These are phyloP conservation scores for Debaryomyces prosopidis DNA, from an alignment of 805 yeast genomes.

Conservation along the genomic window DNA sequence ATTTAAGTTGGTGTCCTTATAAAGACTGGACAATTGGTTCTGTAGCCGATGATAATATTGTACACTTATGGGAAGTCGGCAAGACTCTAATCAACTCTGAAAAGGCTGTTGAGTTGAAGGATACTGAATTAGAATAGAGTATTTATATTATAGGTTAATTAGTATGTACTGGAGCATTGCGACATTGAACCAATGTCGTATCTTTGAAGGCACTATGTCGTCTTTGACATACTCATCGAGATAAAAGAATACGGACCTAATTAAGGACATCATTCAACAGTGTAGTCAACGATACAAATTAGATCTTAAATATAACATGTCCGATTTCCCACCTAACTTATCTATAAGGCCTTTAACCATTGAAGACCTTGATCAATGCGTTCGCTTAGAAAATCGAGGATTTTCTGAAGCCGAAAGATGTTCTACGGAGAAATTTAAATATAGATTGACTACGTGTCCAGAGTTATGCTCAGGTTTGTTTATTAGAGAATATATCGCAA, in stretches of 20 bases:
- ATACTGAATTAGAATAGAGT: slow-evolving; percentile 24
- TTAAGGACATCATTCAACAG: too few species aligned
- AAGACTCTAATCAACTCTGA: slow-evolving; percentile 25
- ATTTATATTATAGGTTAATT: not conserved
- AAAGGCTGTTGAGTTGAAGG: slow-evolving; percentile 11
- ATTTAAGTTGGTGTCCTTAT: slow-evolving; percentile 67
- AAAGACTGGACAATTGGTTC: slow-evolving; percentile 78
- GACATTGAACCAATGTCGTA: not conserved
- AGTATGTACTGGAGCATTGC: slow-evolving; percentile 1
- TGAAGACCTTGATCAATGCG: slow-evolving; percentile 67
- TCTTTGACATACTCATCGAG: too few species aligned
- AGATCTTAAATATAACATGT: slow-evolving; percentile 21
- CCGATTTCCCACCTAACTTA: slow-evolving; percentile 48
- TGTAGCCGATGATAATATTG: slow-evolving; percentile 60
- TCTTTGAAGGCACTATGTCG: too few species aligned
- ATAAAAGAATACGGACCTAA: too few species aligned
- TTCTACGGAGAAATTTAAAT: slow-evolving; percentile 56
- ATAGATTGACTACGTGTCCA: slow-evolving; percentile 80
- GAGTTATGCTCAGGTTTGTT: slow-evolving; percentile 90
- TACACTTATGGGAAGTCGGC: slow-evolving; percentile 57
- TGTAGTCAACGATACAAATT: not conserved
- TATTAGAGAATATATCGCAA: slow-evolving; percentile 60
- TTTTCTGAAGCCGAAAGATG: slow-evolving; percentile 74
- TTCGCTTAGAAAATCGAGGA: slow-evolving; percentile 62
- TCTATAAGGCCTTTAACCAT: slow-evolving; percentile 73